phyloP scores from a whole-genome alignment of 129 eudicot species.

The Apium graveolens region DNA sequence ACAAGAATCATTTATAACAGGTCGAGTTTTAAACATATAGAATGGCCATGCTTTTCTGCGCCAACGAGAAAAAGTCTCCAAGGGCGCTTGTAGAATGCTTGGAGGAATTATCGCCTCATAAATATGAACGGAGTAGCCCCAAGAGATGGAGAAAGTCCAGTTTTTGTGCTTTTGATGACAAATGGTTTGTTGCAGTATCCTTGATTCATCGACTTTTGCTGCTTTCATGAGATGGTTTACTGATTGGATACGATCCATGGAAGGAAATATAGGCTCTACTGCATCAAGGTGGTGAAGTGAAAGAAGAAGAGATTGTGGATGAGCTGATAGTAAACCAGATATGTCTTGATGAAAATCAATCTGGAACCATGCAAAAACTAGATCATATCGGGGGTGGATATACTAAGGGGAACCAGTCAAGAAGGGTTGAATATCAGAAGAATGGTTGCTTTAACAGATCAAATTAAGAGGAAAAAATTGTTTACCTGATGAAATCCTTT shows the following conservation, averaged over 20 bases:
- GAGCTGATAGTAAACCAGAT: slow-evolving; percentile 20
- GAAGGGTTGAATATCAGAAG: not conserved
- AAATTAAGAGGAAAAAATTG: not conserved
- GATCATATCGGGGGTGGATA: not conserved
- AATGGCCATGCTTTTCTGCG: not conserved
- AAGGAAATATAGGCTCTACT: slow-evolving; percentile 20
- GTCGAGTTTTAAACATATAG: slow-evolving; percentile 23
- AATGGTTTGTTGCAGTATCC: slow-evolving; percentile 22
- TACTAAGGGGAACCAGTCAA: not conserved
- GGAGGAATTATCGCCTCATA: slow-evolving; percentile 15
- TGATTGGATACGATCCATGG: slow-evolving; percentile 12
- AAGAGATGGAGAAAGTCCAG: slow-evolving; percentile 25
- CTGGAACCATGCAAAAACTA: slow-evolving; percentile 8
- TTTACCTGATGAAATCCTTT: slow-evolving; percentile 51
- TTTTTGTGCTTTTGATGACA: slow-evolving; percentile 13
- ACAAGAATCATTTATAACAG: slow-evolving; percentile 10
- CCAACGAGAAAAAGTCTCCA: slow-evolving; percentile 24
- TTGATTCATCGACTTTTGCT: slow-evolving; percentile 11
- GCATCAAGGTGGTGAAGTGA: slow-evolving; percentile 32
- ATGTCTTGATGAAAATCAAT: slow-evolving; percentile 20
- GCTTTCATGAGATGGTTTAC: slow-evolving; percentile 23
- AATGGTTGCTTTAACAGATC: not conserved
- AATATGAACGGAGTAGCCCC: slow-evolving; percentile 26
- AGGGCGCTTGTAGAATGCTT: slow-evolving; percentile 14
- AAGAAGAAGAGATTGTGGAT: slow-evolving; percentile 17